A percentile compares a stretch with the other conserved stretches of the same genome.
Conservation (phyloP, 176 grass and related monocot genomes). For the Oryza glumipatula region DNA sequence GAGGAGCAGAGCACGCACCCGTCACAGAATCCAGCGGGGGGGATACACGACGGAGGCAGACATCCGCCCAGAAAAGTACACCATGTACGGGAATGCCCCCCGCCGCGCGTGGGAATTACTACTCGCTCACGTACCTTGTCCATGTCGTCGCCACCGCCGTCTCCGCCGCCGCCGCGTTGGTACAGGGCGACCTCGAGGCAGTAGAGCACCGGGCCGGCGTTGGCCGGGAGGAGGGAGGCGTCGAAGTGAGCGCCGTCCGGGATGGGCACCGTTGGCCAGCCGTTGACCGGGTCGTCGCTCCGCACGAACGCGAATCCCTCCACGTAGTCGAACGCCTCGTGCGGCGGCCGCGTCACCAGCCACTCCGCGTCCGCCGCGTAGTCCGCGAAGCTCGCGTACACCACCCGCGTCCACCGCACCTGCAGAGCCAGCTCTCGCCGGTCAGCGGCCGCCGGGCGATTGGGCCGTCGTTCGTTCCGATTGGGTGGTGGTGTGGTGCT, state of each 20-base stretch:
- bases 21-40: slow-evolving; percentile 67
- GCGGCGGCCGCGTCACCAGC: slow-evolving; percentile 58
- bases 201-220: slow-evolving; percentile 72
- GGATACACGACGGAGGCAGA: slow-evolving; percentile 52
- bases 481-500: not conserved
- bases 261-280: slow-evolving; percentile 79
- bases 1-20: not conserved
- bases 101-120: not conserved
- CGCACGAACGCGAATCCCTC: slow-evolving; percentile 85
- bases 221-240: slow-evolving; percentile 48
- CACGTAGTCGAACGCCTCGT: slow-evolving; percentile 71
- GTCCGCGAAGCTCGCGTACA: slow-evolving; percentile 72
- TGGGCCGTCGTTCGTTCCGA: not conserved
- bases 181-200: slow-evolving; percentile 91
- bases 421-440: not conserved
- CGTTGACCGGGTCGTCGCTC: slow-evolving; percentile 74
- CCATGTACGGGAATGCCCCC: slow-evolving; percentile 46
- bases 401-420: slow-evolving; percentile 80
- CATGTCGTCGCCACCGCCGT: slow-evolving; percentile 28
- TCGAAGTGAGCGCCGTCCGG: slow-evolving; percentile 57
- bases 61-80: slow-evolving; percentile 56
- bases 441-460: not conserved
- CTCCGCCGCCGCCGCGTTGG: not conserved
- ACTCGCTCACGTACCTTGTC: slow-evolving; percentile 57
- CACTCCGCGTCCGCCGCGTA: slow-evolving; percentile 84